Evolutionary conservation across 345 rosid genomes (phyloP).

Genomic region (Moricandia arvensis): DNA sequence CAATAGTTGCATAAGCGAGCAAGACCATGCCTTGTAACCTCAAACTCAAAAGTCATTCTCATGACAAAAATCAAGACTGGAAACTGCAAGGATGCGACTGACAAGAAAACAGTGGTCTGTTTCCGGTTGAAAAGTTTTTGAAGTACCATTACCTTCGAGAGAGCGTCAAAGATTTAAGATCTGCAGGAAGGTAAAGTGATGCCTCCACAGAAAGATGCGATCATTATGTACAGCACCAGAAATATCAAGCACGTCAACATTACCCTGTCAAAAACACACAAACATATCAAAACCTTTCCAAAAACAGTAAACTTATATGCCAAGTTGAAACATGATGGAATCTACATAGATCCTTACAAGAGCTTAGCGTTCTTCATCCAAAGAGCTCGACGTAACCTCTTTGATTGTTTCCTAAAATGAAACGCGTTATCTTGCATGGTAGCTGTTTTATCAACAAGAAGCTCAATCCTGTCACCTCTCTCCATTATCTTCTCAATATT

Average conservation of each 20-base stretch:
- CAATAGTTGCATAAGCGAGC: conserved; percentile 30
- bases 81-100: neutral
- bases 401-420: conserved; percentile 98
- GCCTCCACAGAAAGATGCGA: conserved; percentile 96
- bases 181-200: conserved; percentile 87
- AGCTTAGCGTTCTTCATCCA: conserved; percentile 99
- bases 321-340: no score
- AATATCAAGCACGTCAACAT: conserved; percentile 78
- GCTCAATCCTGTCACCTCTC: conserved; percentile 95
- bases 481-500: conserved; percentile 96
- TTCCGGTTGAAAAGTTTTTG: neutral
- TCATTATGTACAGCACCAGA: conserved; percentile 71
- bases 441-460: conserved; percentile 93
- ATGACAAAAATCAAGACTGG: neutral
- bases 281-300: no score
- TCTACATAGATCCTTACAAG: conserved; percentile 49
- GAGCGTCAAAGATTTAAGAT: conserved; percentile 44
- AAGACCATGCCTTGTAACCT: conserved; percentile 15
- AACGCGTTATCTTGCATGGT: conserved; percentile 92
- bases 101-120: neutral
- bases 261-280: conserved; percentile 59
- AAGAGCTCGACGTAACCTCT: conserved; percentile 81
- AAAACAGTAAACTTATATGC: no score
- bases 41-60: conserved; percentile 7
- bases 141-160: conserved; percentile 10